Conservation (phyloP, 106 monocot genomes). For the Apostasia ramifera region DNA sequence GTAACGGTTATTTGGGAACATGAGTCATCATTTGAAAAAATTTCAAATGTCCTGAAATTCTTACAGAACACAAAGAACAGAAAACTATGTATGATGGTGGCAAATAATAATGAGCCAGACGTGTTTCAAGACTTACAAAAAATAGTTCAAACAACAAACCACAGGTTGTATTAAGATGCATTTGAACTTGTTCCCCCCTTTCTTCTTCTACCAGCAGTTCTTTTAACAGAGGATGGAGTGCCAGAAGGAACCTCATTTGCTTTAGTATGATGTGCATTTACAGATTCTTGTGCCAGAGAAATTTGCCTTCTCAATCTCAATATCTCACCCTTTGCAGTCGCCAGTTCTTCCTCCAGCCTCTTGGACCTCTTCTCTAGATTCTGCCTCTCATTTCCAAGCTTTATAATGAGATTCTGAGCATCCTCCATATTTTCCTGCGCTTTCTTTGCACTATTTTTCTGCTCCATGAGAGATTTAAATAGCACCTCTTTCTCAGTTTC, state of each 20-base stretch:
- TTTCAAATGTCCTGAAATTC: too few species aligned
- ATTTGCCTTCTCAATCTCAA: slow-evolving; percentile 52
- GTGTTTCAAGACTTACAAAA: too few species aligned
- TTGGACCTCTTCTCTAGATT: slow-evolving; percentile 42
- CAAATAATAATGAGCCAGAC: too few species aligned
- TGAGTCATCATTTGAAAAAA: too few species aligned
- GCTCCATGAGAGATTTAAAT: slow-evolving; percentile 47
- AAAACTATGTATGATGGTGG: too few species aligned
- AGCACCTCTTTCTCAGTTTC: slow-evolving; percentile 82
- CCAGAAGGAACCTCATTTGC: slow-evolving; percentile 26
- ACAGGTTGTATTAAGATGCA: slow-evolving; percentile 11
- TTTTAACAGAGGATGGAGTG: slow-evolving; percentile 27
- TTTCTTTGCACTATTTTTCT: slow-evolving; percentile 50
- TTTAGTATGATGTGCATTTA: slow-evolving; percentile 9
- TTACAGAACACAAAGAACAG: too few species aligned
- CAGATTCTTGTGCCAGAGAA: slow-evolving; percentile 20
- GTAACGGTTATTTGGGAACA: too few species aligned
- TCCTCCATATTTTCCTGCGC: slow-evolving; percentile 78
- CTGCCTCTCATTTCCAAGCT: slow-evolving; percentile 58
- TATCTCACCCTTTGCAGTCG: slow-evolving; percentile 78
- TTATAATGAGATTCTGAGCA: slow-evolving; percentile 58
- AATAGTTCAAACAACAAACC: neutral
- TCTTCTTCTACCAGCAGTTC: slow-evolving; percentile 40
- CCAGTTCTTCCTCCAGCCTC: slow-evolving; percentile 78
- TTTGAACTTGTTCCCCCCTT: slow-evolving; percentile 23